These are phyloP conservation scores for Hymenochaete sp. DNA, from an alignment of 1,284 basidiomycete species.

Conservation along the genomic window DNA sequence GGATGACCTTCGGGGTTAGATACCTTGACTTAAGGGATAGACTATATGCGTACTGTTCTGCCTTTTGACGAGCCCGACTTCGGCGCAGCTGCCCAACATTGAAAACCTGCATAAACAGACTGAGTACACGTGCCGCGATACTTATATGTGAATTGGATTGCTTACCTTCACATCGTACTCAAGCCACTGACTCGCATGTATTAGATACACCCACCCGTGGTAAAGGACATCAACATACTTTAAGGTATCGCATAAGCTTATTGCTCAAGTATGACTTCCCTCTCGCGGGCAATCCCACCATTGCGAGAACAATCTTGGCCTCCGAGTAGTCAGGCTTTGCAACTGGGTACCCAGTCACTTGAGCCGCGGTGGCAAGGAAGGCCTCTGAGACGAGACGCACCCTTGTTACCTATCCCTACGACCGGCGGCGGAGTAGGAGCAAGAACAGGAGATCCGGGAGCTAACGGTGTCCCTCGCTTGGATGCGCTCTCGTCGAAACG, in stretches of 20 bases:
- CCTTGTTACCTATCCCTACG: constrained; percentile 76
- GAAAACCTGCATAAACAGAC: constrained; percentile 64
- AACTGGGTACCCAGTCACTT: constrained; percentile 37
- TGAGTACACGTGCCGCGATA: no score
- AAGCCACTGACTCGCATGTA: constrained; percentile 67
- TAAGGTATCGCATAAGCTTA: constrained; percentile 75
- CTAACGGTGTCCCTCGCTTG: constrained; percentile 48
- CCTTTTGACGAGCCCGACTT: constrained; percentile 73
- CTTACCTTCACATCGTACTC: constrained; percentile 92
- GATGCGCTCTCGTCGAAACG: constrained; percentile 68
- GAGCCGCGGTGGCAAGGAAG: constrained; percentile 5
- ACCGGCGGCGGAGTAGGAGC: constrained; percentile 66
- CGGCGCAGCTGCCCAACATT: constrained; percentile 95
- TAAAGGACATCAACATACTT: constrained; percentile 34
- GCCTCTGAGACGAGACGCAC: constrained; percentile 28
- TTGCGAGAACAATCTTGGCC: constrained; percentile 96
- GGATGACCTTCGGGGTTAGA: constrained; percentile 23
- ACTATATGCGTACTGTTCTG: constrained; percentile 48
- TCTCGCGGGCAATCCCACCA: constrained; percentile 82
- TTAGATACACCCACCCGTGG: constrained; percentile 7
- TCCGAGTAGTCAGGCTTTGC: constrained; percentile 97
- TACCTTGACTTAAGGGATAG: neutral
- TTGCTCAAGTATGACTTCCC: constrained; percentile 83
- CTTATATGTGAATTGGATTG: neutral
- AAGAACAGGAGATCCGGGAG: neutral